Evolutionary conservation across 768 basidiomycete genomes (phyloP).

Genomic region (Epithele typhae): DNA sequence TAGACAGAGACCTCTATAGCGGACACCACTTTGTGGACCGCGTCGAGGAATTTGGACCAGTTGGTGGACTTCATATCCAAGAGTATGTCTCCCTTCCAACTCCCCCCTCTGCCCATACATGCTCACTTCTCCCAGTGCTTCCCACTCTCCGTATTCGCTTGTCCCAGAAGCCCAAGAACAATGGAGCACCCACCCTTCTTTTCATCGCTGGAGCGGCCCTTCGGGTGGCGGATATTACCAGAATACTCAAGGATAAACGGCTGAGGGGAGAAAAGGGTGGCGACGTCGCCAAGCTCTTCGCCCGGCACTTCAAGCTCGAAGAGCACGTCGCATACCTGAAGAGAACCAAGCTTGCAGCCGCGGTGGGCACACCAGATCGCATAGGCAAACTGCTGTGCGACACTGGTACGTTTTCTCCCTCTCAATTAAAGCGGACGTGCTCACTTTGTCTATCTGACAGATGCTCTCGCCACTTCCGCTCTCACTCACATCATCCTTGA

Average conservation of each 20-base stretch:
- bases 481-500: constrained; percentile 86
- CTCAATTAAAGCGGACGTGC: background rate
- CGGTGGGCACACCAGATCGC: constrained; percentile 89
- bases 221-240: constrained; percentile 83
- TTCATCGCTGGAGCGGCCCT: constrained; percentile 87
- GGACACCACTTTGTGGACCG: constrained; percentile 74
- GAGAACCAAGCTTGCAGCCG: constrained; percentile 82
- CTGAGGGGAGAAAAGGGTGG: constrained; percentile 80
- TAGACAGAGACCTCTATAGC: constrained; percentile 67
- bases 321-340: constrained; percentile 83
- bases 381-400: constrained; percentile 81
- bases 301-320: constrained; percentile 87
- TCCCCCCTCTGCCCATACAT: constrained; percentile 1
- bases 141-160: constrained; percentile 68
- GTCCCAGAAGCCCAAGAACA: constrained; percentile 67
- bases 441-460: constrained; percentile 32
- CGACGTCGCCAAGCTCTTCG: constrained; percentile 93
- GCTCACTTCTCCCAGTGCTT: constrained; percentile 39
- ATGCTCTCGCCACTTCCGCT: constrained; percentile 65
- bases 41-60: constrained; percentile 64
- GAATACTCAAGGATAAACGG: constrained; percentile 63
- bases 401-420: constrained; percentile 42
- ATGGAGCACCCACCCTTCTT: constrained; percentile 84
- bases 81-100: constrained; percentile 40
- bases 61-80: constrained; percentile 73